Conservation (phyloP, 2,329 filamentous ascomycete genomes). For the Lachnellula arida region DNA sequence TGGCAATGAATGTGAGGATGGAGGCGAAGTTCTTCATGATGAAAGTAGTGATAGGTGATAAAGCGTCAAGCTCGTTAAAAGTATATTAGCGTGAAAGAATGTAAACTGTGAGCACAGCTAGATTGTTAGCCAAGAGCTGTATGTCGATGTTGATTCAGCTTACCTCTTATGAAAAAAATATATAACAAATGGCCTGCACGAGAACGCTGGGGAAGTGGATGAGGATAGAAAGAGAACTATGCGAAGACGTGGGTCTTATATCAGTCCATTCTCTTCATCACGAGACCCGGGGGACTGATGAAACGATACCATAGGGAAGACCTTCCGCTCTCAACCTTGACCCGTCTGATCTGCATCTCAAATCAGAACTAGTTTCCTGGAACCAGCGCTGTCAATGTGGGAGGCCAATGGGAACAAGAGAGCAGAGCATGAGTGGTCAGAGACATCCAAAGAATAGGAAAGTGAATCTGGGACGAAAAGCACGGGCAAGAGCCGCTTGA, state of each 20-base stretch:
- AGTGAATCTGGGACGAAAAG: constrained; percentile 6
- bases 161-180: constrained; percentile 24
- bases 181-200: constrained; percentile 26
- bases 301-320: constrained; percentile 16
- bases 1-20: constrained; percentile 35
- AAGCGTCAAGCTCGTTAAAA: constrained; percentile 23
- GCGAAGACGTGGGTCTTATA: constrained; percentile 18
- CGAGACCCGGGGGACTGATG: constrained; percentile 7
- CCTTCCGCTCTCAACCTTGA: constrained; percentile 14
- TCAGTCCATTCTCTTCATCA: constrained; percentile 7
- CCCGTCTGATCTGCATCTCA: constrained; percentile 28
- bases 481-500: background rate
- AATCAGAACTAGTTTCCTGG: constrained; percentile 12
- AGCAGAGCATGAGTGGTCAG: constrained; percentile 7
- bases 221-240: constrained; percentile 8
- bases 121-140: constrained; percentile 13
- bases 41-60: constrained; percentile 17
- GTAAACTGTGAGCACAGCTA: constrained; percentile 28
- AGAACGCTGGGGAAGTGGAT: constrained; percentile 18
- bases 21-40: constrained; percentile 39
- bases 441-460: constrained; percentile 7
- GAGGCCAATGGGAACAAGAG: constrained; percentile 4
- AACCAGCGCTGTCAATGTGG: background rate
- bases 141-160: background rate
- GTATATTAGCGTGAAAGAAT: constrained; percentile 18